A percentile compares a stretch with the other conserved stretches of the same genome.
Evolutionary conservation across 1,284 basidiomycete species (phyloP).

Genomic region (Melampsora americana): DNA sequence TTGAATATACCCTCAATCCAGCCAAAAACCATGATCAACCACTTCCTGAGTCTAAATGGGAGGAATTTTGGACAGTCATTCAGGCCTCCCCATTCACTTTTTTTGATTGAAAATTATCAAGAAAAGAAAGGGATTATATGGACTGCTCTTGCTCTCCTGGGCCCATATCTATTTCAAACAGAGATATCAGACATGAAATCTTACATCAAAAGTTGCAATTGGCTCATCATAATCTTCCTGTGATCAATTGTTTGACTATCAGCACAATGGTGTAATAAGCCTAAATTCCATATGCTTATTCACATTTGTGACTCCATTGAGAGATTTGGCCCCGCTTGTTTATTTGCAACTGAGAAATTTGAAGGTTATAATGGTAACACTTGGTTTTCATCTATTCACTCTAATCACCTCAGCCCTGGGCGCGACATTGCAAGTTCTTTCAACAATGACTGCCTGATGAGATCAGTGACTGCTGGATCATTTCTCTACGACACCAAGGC

Average conservation of each 20-base stretch:
- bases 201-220: conserved; percentile 51
- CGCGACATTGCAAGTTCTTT: too few species aligned
- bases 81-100: conserved; percentile 48
- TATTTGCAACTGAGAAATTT: conserved; percentile 29
- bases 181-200: neutral
- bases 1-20: conserved; percentile 49
- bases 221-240: too few species aligned
- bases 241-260: too few species aligned
- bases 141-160: conserved; percentile 52
- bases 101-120: conserved; percentile 52
- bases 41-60: conserved; percentile 53
- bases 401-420: conserved; percentile 3
- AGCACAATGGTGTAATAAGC: conserved; percentile 58
- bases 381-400: conserved; percentile 11
- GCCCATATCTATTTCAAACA: neutral
- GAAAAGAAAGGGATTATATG: conserved; percentile 50
- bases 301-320: conserved; percentile 48
- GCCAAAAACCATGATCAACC: conserved; percentile 52
- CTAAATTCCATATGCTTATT: conserved; percentile 53
- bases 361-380: conserved; percentile 8
- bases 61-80: conserved; percentile 52
- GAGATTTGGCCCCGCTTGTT: conserved; percentile 5
- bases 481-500: too few species aligned
- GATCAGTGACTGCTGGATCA: too few species aligned
- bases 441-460: neutral